phyloP scores from a whole-genome alignment of 306 rosid species.

The Delonix regia region DNA sequence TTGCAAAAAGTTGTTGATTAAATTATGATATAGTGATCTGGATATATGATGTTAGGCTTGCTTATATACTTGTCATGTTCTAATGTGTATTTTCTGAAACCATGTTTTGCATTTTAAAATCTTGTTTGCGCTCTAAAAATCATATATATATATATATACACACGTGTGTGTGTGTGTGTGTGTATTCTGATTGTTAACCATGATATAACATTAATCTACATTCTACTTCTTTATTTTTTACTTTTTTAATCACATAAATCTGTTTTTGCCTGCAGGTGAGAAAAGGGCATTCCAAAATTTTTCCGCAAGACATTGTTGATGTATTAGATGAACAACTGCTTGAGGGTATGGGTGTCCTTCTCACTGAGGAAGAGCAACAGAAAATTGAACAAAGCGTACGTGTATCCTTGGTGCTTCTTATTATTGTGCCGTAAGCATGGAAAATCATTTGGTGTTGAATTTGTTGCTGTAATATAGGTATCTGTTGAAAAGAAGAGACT shows the following conservation, averaged over 20 bases:
- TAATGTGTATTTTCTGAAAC: slow-evolving; percentile 11
- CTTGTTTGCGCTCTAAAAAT: too few species aligned
- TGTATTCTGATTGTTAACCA: neutral
- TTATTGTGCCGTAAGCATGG: slow-evolving; percentile 14
- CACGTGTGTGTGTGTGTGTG: too few species aligned
- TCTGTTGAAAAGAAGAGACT: slow-evolving; percentile 80
- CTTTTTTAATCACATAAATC: slow-evolving; percentile 19
- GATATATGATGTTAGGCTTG: slow-evolving; percentile 17
- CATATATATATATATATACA: too few species aligned
- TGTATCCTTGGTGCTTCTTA: slow-evolving; percentile 10
- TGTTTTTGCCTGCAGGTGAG: slow-evolving; percentile 69
- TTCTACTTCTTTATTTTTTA: neutral
- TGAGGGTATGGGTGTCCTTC: slow-evolving; percentile 99
- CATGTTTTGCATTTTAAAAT: slow-evolving; percentile 4
- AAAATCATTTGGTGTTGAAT: slow-evolving; percentile 28
- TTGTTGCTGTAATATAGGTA: slow-evolving; percentile 50
- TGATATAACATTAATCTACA: neutral
- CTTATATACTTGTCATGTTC: neutral
- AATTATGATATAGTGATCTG: neutral
- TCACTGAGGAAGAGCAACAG: slow-evolving; percentile 95
- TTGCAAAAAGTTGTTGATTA: neutral
- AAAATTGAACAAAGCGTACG: slow-evolving; percentile 89
- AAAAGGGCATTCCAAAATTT: slow-evolving; percentile 75
- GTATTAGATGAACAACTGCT: slow-evolving; percentile 96
- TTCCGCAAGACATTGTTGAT: slow-evolving; percentile 78